Percentiles rank a stretch among this genome's conserved stretches.
These are phyloP conservation scores for Scedosporium aurantiacum DNA, from an alignment of 2,329 filamentous ascomycete species.

Conservation along the genomic window DNA sequence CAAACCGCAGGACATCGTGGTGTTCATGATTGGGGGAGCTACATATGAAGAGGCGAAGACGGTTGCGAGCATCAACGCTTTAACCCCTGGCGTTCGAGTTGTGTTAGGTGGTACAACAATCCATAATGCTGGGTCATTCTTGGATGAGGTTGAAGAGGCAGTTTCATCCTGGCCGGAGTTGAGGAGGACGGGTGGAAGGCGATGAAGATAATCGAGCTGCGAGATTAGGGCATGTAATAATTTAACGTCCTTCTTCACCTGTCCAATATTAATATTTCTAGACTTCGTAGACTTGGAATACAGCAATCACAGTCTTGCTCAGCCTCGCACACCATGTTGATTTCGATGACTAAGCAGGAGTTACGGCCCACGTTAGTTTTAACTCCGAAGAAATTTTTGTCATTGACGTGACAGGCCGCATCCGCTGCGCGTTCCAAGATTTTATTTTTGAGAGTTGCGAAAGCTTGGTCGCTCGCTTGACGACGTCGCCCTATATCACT, in stretches of 20 bases:
- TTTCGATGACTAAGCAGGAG: too few species aligned
- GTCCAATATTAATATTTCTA: not conserved
- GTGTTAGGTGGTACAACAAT: constrained; percentile 81
- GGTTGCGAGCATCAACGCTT: constrained; percentile 88
- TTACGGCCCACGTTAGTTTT: too few species aligned
- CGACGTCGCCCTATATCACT: not conserved
- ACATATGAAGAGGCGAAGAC: constrained; percentile 98
- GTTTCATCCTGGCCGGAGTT: constrained; percentile 70
- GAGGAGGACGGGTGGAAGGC: constrained; percentile 33
- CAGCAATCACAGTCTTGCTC: too few species aligned
- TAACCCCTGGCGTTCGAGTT: constrained; percentile 75
- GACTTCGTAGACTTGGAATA: too few species aligned
- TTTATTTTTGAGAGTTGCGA: too few species aligned
- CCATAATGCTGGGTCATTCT: constrained; percentile 77
- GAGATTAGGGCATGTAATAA: not conserved
- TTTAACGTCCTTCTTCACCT: not conserved
- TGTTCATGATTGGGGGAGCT: constrained; percentile 87
- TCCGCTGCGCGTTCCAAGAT: too few species aligned
- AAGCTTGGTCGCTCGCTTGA: too few species aligned
- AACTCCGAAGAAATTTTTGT: too few species aligned
- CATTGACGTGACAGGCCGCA: too few species aligned
- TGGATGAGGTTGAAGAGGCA: constrained; percentile 85
- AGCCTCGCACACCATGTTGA: too few species aligned
- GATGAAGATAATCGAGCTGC: constrained; percentile 9
- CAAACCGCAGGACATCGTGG: constrained; percentile 90